Conservation (phyloP, 2,329 filamentous ascomycete genomes). For the Aureobasidium vineae region DNA sequence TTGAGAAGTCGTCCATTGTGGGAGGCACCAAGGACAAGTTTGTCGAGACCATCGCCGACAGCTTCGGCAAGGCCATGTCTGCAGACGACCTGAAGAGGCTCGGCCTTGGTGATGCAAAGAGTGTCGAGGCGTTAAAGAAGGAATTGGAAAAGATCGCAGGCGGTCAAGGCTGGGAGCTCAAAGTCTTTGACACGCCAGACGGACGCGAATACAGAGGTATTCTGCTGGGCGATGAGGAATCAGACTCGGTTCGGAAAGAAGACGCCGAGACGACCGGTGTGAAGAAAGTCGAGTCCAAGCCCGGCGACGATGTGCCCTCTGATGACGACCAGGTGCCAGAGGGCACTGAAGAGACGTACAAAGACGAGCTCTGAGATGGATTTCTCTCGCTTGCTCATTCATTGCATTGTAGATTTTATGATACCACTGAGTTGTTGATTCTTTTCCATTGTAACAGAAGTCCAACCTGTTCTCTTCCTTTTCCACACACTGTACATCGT, state of each 20-base stretch:
- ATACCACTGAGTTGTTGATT: constrained; percentile 18
- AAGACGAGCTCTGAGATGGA: constrained; percentile 23
- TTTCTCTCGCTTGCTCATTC: not conserved
- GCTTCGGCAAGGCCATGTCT: constrained; percentile 53
- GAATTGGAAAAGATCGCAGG: constrained; percentile 67
- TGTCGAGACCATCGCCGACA: constrained; percentile 53
- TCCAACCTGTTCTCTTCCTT: not conserved
- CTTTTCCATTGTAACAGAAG: not conserved
- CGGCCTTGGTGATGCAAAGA: constrained; percentile 64
- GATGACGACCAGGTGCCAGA: constrained; percentile 7
- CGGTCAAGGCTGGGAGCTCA: constrained; percentile 74
- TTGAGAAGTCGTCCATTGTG: constrained; percentile 54
- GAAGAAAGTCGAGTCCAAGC: constrained; percentile 37
- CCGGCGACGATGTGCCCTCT: not conserved
- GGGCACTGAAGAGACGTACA: constrained; percentile 27
- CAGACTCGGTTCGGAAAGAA: constrained; percentile 40
- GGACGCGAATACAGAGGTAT: constrained; percentile 68
- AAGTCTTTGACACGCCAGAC: constrained; percentile 69
- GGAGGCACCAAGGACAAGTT: constrained; percentile 55
- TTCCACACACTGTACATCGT: not conserved
- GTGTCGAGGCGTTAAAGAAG: constrained; percentile 67
- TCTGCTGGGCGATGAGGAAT: constrained; percentile 59
- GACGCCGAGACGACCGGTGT: constrained; percentile 27
- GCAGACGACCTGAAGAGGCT: constrained; percentile 55
- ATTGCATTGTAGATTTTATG: constrained; percentile 2